A percentile compares a stretch with the other conserved stretches of the same genome.
Conservation (phyloP, 164 flowering plant species). For the Sextonia rubra region DNA sequence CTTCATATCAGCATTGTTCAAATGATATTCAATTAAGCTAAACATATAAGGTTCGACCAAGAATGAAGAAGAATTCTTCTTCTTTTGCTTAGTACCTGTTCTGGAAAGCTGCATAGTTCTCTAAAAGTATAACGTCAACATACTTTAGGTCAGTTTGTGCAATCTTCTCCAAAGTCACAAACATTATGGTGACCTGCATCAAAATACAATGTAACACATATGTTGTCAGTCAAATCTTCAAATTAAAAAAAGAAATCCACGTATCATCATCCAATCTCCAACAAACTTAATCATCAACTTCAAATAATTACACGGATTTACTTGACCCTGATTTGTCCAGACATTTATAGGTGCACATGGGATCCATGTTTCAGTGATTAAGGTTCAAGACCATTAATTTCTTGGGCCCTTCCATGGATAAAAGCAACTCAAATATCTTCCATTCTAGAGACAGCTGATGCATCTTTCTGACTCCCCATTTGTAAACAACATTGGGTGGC, state of each 20-base stretch:
- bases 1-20: slow-evolving; percentile 20
- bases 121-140: slow-evolving; percentile 80
- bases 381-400: background rate
- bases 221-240: background rate
- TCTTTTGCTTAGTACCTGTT: slow-evolving; percentile 59
- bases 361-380: background rate
- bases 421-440: background rate
- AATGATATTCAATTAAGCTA: background rate
- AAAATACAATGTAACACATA: background rate
- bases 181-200: slow-evolving; percentile 85
- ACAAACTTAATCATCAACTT: background rate
- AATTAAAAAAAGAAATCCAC: background rate
- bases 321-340: background rate
- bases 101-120: slow-evolving; percentile 97
- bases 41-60: background rate
- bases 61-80: background rate
- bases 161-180: slow-evolving; percentile 90
- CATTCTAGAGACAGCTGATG: background rate
- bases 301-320: background rate
- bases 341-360: background rate
- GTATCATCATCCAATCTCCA: background rate
- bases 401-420: background rate
- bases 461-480: background rate
- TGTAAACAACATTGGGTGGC: background rate
- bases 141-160: slow-evolving; percentile 83